Percentiles rank a stretch among this genome's conserved stretches.
phyloP scores from a whole-genome alignment of 805 yeast genomes.

The Metschnikowia noctiluminum region DNA sequence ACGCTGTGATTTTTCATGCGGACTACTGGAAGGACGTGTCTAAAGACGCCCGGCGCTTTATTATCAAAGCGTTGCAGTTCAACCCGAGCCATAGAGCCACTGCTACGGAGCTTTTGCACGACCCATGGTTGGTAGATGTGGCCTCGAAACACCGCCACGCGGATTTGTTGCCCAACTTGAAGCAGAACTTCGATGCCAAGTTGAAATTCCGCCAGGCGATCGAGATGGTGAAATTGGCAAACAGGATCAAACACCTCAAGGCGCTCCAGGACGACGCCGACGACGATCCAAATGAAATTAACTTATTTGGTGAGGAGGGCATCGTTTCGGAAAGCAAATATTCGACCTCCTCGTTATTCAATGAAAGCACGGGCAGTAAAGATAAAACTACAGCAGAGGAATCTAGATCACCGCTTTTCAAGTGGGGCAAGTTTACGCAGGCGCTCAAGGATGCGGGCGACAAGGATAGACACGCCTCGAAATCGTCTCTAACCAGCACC shows the following conservation, averaged over 20 bases:
- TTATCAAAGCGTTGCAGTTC: constrained; percentile 63
- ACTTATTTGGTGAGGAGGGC: constrained; percentile 38
- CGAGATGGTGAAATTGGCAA: constrained; percentile 77
- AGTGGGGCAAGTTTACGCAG: constrained; percentile 29
- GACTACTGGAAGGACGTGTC: constrained; percentile 85
- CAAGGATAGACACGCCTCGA: constrained; percentile 17
- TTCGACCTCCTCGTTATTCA: not conserved
- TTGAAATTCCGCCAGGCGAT: constrained; percentile 81
- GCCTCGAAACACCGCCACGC: constrained; percentile 45
- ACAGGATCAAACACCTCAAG: constrained; percentile 71
- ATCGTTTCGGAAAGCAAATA: not conserved
- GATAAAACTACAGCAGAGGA: constrained; percentile 1
- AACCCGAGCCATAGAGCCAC: constrained; percentile 70
- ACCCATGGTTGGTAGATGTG: constrained; percentile 67
- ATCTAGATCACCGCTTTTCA: constrained; percentile 17
- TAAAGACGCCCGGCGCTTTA: constrained; percentile 75
- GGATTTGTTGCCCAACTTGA: constrained; percentile 79
- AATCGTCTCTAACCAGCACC: constrained; percentile 21
- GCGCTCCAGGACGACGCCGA: constrained; percentile 56
- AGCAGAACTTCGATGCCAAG: constrained; percentile 80
- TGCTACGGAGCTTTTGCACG: constrained; percentile 57
- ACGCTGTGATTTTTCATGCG: constrained; percentile 80
- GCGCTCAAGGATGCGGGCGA: constrained; percentile 20
- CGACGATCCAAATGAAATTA: constrained; percentile 47
- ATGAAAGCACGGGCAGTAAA: constrained; percentile 8